Base-by-base conservation (phyloP, 1,284 basidiomycete genomes). In the Coniferiporia sulphurascens region DNA sequence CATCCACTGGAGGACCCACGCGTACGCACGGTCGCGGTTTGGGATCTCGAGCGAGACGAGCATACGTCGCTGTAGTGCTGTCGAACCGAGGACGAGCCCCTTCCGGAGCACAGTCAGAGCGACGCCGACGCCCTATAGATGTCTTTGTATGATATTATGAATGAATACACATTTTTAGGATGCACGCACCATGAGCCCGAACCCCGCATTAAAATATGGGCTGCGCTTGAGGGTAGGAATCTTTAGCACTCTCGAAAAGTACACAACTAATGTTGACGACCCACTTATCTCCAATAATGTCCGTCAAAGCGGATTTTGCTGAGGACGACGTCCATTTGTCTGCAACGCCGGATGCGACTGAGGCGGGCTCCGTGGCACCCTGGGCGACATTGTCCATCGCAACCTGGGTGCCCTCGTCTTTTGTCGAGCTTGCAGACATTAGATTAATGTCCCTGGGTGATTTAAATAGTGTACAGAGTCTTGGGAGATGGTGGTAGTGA, bases 1-100 rank as follows among this genome's bases (percentile, higher is more conserved):
- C 91, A 99, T 94, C 97, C 97, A 99, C 62, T 91, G 81, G 34
- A 99, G 84, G 72, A 99, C 96, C 95, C 97, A 99, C 41, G 93
- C 89, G 72, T 99, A 98, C 1, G 95, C 82, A 32, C 84, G 87
- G 71, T 99, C 97, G 69, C 95, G 94, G 67, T 95, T 98, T 54
- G 93, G 93, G 66, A 99, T 95, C 75, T 99, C 97, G 51, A 99
- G 84, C 4, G 93, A 90, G 48, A 99, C 95, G 53, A 99, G 86
- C 77, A 99, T 81, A 35, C 96, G 85, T 22, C 97, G 81, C 60
- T 92, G 94, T 46, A 95, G 85, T 36, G 89, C 80, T 3, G 82
- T 85, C 4, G 89, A 82, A 17, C 86, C 88, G 15, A 92, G 74
- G 9, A 87, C 82, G 19, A 86, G 69, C 34, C 85, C 85, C 68